These are phyloP conservation scores for Stevia rebaudiana DNA, from an alignment of 140 eudicot genomes.

Conservation along the genomic window DNA sequence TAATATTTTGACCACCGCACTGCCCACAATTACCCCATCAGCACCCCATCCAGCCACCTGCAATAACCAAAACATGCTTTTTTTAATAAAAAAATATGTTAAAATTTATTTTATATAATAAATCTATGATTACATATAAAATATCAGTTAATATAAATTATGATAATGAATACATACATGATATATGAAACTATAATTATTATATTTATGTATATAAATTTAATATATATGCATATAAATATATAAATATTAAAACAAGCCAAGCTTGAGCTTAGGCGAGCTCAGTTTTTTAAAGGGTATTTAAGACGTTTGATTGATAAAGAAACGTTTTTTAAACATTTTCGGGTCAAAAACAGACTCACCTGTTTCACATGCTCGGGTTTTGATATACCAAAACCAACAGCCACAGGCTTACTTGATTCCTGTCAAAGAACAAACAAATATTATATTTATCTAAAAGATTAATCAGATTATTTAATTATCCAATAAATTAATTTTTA, in stretches of 20 bases:
- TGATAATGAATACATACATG: too few species aligned
- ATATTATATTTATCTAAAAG: background rate
- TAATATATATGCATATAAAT: too few species aligned
- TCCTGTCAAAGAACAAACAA: constrained; percentile 37
- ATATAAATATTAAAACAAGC: background rate
- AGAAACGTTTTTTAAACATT: background rate
- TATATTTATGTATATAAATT: too few species aligned
- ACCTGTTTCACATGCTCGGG: constrained; percentile 94
- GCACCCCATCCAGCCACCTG: constrained; percentile 98
- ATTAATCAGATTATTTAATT: background rate
- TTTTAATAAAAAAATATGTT: too few species aligned
- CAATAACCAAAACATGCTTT: constrained; percentile 3
- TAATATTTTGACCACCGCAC: constrained; percentile 78
- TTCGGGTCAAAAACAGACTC: background rate
- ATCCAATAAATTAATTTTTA: background rate
- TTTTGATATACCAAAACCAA: constrained; percentile 93
- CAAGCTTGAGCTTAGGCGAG: too few species aligned
- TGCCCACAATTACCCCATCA: constrained; percentile 98
- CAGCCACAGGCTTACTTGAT: constrained; percentile 79
- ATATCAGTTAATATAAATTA: too few species aligned
- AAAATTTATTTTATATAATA: too few species aligned
- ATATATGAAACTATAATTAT: too few species aligned
- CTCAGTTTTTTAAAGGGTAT: background rate
- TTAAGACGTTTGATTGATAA: background rate
- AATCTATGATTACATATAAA: too few species aligned